Evolutionary conservation across 192 early-diverging fungal genomes (phyloP).

Genomic region (Spizellomyces sp.): DNA sequence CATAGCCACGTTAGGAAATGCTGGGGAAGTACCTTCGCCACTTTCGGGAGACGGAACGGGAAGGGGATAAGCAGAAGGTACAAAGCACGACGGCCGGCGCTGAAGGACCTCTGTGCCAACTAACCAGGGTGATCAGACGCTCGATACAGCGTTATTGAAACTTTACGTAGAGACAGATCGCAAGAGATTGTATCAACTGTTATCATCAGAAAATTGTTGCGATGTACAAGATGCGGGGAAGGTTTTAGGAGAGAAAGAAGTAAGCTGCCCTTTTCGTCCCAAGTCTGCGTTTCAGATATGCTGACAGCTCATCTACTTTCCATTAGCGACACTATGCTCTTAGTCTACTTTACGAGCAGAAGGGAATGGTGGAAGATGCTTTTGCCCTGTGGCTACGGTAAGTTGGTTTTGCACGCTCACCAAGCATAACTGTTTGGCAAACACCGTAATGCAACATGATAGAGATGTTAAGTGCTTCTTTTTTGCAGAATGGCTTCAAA

Average conservation of each 20-base stretch:
- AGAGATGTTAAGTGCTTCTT: neutral
- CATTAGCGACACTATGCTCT: slow-evolving; percentile 48
- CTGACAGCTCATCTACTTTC: neutral
- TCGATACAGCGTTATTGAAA: slow-evolving; percentile 59
- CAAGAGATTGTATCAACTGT: slow-evolving; percentile 30
- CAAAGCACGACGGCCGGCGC: neutral
- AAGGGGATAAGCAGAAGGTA: slow-evolving; percentile 1
- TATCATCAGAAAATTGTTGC: slow-evolving; percentile 50
- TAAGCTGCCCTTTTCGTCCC: slow-evolving; percentile 19
- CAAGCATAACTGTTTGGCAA: neutral
- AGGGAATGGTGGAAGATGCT: slow-evolving; percentile 43
- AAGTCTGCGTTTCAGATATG: slow-evolving; percentile 41
- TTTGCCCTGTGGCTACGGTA: slow-evolving; percentile 72
- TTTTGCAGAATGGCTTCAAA: slow-evolving; percentile 49
- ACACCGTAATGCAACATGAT: neutral
- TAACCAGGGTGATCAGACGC: slow-evolving; percentile 27
- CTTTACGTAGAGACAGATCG: slow-evolving; percentile 38
- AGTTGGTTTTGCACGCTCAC: neutral
- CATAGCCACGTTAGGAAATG: slow-evolving; percentile 39
- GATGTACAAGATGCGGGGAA: slow-evolving; percentile 45
- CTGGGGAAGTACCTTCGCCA: slow-evolving; percentile 55
- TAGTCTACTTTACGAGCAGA: slow-evolving; percentile 59
- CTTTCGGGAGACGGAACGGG: slow-evolving; percentile 31
- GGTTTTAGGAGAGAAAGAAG: slow-evolving; percentile 50
- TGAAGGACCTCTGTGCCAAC: neutral